Base-by-base conservation (phyloP, 345 rosid species). In the Jatropha curcas region DNA sequence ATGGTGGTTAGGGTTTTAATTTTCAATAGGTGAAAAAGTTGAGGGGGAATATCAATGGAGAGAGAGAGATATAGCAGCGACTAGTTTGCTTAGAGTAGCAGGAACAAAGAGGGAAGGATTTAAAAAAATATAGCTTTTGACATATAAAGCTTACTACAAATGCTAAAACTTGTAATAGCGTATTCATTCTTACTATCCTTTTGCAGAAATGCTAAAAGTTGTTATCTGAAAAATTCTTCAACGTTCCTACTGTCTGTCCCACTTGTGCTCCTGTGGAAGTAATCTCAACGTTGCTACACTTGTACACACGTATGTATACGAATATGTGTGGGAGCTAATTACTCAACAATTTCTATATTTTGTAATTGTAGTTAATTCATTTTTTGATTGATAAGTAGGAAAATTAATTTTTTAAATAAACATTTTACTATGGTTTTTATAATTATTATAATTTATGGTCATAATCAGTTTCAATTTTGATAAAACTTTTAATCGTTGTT, bases 51-150 rank as follows among this genome's bases (percentile, higher is more conserved):
- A 50, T 66, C 3, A 46, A 9, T 46, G 70, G 70, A 30, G 57
- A 66, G 70, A 66, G 70, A 66, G 70, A 66, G 70, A 66, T 16
- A 20, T 66, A 31, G 19, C 33, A 66, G 53, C 70, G 19, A 31
- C 56, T 67, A 28, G 57, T 31, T 67, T 67, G 58, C 70, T 67
- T 67, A 46, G 70, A 50, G 58, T 30, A 52, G 58, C 19, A 67
- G 70, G 19, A 67, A 67, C 19, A 30, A 19, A 28, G 46, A 27
- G 56, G 56, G 7, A 27, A 27, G 7, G 55, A 66, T 46, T 66
- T 66, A 4, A 66, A n/a, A n/a, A n/a, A n/a, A 66, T 25, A 48
- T 48, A 16, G 5, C 12, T 63, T 63, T 31, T 9, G 20, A 5
- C n/a, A n/a, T n/a, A n/a, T 19, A 62, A 64, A 43, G 48, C 20